These are phyloP conservation scores for Coriaria nepalensis DNA, from an alignment of 306 rosid genomes.

Conservation along the genomic window DNA sequence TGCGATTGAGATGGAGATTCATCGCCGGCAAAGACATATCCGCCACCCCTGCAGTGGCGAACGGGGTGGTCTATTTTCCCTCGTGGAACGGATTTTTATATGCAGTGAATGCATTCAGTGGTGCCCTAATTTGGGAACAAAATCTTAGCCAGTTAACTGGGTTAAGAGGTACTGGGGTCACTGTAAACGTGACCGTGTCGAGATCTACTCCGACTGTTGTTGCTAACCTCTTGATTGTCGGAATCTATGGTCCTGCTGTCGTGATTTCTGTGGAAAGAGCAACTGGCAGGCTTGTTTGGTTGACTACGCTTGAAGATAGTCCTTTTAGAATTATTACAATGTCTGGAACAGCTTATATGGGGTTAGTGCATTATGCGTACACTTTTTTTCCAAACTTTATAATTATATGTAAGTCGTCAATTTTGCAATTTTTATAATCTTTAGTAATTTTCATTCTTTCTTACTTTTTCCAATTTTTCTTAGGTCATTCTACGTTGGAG, in stretches of 20 bases:
- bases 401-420: too few species aligned
- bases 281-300: slow-evolving; percentile 24
- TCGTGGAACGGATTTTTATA: slow-evolving; percentile 31
- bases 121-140: slow-evolving; percentile 19
- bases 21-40: slow-evolving; percentile 21
- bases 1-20: slow-evolving; percentile 19
- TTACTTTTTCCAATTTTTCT: neutral
- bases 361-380: slow-evolving; percentile 15
- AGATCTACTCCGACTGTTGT: slow-evolving; percentile 21
- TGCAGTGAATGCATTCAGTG: slow-evolving; percentile 20
- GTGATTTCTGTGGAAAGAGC: slow-evolving; percentile 18
- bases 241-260: slow-evolving; percentile 26
- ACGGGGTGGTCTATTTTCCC: slow-evolving; percentile 25
- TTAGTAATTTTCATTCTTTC: neutral
- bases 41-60: slow-evolving; percentile 24
- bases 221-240: slow-evolving; percentile 18
- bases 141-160: slow-evolving; percentile 20
- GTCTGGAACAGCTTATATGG: slow-evolving; percentile 22
- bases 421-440: too few species aligned
- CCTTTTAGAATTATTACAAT: slow-evolving; percentile 18
- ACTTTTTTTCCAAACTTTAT: too few species aligned
- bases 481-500: slow-evolving; percentile 26
- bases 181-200: slow-evolving; percentile 24
- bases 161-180: slow-evolving; percentile 18
- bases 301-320: slow-evolving; percentile 18